Percentiles rank a stretch among this genome's conserved stretches.
Evolutionary conservation across 2,329 filamentous ascomycete species (phyloP).

Genomic region (Xenoacremonium recifei): DNA sequence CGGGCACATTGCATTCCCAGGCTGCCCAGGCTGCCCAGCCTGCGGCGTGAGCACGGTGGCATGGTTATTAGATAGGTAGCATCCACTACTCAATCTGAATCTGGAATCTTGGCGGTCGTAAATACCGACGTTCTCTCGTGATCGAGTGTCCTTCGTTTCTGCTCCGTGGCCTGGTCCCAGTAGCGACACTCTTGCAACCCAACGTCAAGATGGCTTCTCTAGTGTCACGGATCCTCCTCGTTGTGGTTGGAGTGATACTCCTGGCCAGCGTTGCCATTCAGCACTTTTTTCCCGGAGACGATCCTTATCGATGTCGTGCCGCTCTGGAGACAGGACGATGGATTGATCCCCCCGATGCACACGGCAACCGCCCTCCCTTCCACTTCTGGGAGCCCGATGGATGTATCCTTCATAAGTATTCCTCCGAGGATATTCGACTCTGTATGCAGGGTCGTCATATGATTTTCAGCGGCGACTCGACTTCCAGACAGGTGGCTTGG

Average conservation of each 20-base stretch:
- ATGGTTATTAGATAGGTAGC: no score
- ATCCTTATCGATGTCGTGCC: conserved; percentile 53
- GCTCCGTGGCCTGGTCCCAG: no score
- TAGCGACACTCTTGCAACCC: no score
- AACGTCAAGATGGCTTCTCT: background rate
- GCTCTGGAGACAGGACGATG: conserved; percentile 52
- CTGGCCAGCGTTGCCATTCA: background rate
- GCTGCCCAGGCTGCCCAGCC: no score
- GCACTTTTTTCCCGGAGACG: conserved; percentile 20
- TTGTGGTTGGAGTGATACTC: background rate
- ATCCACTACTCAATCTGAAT: no score
- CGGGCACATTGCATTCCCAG: no score
- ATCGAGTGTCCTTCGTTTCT: no score
- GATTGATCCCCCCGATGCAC: conserved; percentile 32
- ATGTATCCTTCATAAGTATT: conserved; percentile 58
- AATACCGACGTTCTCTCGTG: no score
- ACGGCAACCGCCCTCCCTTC: conserved; percentile 32
- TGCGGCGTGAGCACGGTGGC: no score
- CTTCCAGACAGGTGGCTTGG: conserved; percentile 59
- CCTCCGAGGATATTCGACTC: conserved; percentile 44
- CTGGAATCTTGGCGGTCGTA: no score
- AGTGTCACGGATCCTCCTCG: background rate
- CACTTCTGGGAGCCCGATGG: conserved; percentile 57
- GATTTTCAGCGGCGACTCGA: conserved; percentile 60
- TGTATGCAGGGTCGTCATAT: conserved; percentile 53